These are phyloP conservation scores for Yamadazyma phyllophila DNA, from an alignment of 805 yeast genomes.

Conservation along the genomic window DNA sequence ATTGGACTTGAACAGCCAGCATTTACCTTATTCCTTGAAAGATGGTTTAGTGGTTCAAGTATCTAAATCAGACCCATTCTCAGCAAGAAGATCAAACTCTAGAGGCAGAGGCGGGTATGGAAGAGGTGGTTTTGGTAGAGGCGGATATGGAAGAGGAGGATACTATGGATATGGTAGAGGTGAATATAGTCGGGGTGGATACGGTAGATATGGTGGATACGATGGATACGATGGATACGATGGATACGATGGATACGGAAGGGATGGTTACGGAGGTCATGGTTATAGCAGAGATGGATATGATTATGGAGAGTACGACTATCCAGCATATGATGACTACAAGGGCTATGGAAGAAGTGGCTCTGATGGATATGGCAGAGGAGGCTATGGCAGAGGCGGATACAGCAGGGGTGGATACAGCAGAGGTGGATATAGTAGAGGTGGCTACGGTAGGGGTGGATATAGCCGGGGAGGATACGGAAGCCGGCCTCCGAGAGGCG, in stretches of 20 bases:
- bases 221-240: slow-evolving; percentile 10
- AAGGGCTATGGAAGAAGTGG: slow-evolving; percentile 15
- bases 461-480: slow-evolving; percentile 10
- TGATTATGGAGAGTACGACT: slow-evolving; percentile 12
- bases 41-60: slow-evolving; percentile 50
- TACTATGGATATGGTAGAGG: slow-evolving; percentile 16
- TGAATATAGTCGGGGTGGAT: slow-evolving; percentile 18
- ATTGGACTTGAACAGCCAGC: slow-evolving; percentile 45
- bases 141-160: slow-evolving; percentile 18
- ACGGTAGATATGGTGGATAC: slow-evolving; percentile 14
- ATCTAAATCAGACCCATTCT: slow-evolving; percentile 55
- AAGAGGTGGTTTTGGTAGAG: slow-evolving; percentile 12
- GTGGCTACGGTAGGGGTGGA: slow-evolving; percentile 12
- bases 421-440: slow-evolving; percentile 16
- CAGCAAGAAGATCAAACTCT: slow-evolving; percentile 34
- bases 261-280: slow-evolving; percentile 17
- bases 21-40: slow-evolving; percentile 39
- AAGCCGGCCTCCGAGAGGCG: slow-evolving; percentile 4
- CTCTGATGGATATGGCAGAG: slow-evolving; percentile 12
- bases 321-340: slow-evolving; percentile 13
- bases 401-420: slow-evolving; percentile 13
- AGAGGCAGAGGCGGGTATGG: slow-evolving; percentile 26
- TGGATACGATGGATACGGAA: slow-evolving; percentile 17
- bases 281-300: slow-evolving; percentile 16
- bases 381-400: slow-evolving; percentile 14